These are phyloP conservation scores for Paraleonurus japonicus DNA, from an alignment of 257 asterid species.

Conservation along the genomic window DNA sequence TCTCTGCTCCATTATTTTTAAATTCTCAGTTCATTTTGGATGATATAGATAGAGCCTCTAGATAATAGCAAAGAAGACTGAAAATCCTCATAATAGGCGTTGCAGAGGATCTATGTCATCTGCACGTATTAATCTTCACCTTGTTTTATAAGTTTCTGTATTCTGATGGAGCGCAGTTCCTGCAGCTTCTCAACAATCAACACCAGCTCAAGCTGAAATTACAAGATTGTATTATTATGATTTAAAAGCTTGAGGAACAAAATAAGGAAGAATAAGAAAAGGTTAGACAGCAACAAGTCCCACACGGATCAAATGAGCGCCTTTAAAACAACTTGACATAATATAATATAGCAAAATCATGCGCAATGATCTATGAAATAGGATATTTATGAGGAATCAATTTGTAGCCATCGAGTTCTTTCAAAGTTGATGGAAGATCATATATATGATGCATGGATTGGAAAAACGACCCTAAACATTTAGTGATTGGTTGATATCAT, in stretches of 20 bases:
- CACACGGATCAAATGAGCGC: slow-evolving; percentile 9
- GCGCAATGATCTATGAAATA: not conserved
- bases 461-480: not conserved
- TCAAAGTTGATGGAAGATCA: not conserved
- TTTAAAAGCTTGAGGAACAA: slow-evolving; percentile 13
- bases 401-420: not conserved
- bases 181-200: slow-evolving; percentile 91
- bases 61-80: slow-evolving; percentile 6
- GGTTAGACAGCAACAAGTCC: slow-evolving; percentile 13
- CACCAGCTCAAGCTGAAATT: slow-evolving; percentile 83
- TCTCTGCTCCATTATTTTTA: slow-evolving; percentile 4
- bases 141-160: slow-evolving; percentile 90
- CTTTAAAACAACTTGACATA: slow-evolving; percentile 16
- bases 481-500: not conserved
- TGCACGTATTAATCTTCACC: slow-evolving; percentile 38
- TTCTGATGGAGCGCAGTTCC: slow-evolving; percentile 83
- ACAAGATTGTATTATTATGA: slow-evolving; percentile 14
- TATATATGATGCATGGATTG: not conserved
- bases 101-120: not conserved
- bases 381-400: not conserved
- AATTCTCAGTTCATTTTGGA: slow-evolving; percentile 4
- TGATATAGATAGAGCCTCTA: not conserved
- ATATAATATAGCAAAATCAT: not conserved
- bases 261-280: not conserved
- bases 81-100: not conserved